Percentiles rank a stretch among this genome's conserved stretches.
Conservation (phyloP, 805 yeast genomes). For the Metschnikowia continentalis region DNA sequence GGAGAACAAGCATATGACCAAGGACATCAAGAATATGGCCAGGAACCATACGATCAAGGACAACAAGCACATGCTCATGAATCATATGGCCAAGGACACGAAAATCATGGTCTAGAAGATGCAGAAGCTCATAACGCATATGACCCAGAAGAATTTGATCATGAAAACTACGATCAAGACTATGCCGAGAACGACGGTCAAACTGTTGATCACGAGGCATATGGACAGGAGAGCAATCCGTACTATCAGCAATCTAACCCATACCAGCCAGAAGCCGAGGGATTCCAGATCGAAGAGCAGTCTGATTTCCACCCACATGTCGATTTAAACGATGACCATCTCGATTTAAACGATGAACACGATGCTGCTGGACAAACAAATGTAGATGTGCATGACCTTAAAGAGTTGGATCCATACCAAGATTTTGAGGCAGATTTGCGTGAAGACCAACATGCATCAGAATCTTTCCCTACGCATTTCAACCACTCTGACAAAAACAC, state of each 20-base stretch:
- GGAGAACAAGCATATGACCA: background rate
- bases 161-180: background rate
- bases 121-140: background rate
- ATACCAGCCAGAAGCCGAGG: background rate
- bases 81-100: background rate
- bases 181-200: background rate
- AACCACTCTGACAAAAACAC: background rate
- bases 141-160: background rate
- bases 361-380: background rate
- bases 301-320: too few relatives aligned
- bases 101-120: background rate
- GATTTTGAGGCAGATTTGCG: background rate
- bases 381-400: background rate
- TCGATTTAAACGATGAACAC: background rate
- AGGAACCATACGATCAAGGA: background rate
- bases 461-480: background rate
- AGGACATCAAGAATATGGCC: background rate
- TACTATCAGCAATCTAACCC: background rate
- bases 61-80: background rate
- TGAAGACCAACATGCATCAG: background rate
- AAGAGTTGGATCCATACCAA: background rate
- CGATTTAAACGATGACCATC: background rate
- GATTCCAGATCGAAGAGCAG: background rate
- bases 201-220: background rate
- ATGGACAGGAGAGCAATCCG: background rate